Percentiles rank a stretch among this genome's conserved stretches.
Evolutionary conservation across 768 basidiomycete species (phyloP).

Genomic region (Collybia sp.): DNA sequence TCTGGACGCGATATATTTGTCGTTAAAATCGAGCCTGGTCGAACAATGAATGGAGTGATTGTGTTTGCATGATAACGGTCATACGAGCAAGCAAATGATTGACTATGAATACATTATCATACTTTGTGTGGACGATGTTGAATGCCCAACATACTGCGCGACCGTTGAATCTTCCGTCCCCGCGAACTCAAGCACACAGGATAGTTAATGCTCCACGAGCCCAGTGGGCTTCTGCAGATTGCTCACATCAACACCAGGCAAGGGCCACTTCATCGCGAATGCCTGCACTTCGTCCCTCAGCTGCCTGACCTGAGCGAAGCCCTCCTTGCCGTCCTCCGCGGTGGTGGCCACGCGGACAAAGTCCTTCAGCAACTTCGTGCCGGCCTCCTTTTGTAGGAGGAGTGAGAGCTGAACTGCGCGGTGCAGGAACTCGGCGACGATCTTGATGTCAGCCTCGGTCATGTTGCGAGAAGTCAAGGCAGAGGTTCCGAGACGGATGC

Average conservation of each 20-base stretch:
- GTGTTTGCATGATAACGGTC: too few species aligned
- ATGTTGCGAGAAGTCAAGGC: constrained; percentile 95
- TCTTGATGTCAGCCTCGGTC: constrained; percentile 80
- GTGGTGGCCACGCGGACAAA: constrained; percentile 80
- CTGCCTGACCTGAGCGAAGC: constrained; percentile 63
- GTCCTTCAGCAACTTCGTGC: constrained; percentile 92
- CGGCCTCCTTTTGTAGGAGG: constrained; percentile 89
- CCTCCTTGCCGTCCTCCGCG: constrained; percentile 64
- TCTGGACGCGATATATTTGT: too few species aligned
- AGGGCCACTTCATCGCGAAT: constrained; percentile 87
- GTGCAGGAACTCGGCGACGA: constrained; percentile 89
- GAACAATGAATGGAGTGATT: too few species aligned
- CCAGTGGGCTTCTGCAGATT: constrained; percentile 56
- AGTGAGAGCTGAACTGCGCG: constrained; percentile 91
- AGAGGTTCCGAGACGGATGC: constrained; percentile 93
- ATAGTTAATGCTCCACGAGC: constrained; percentile 54
- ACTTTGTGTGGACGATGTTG: constrained; percentile 41
- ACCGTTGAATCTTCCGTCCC: constrained; percentile 51
- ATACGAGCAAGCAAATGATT: too few species aligned
- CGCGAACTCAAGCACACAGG: too few species aligned
- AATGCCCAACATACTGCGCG: constrained; percentile 39
- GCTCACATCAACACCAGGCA: constrained; percentile 75
- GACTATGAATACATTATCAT: constrained; percentile 9
- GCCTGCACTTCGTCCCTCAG: constrained; percentile 74
- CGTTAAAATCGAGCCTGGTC: too few species aligned